These are phyloP conservation scores for Amoebophrya sp. DNA, from an alignment of 169 alveolate genomes.

Conservation along the genomic window DNA sequence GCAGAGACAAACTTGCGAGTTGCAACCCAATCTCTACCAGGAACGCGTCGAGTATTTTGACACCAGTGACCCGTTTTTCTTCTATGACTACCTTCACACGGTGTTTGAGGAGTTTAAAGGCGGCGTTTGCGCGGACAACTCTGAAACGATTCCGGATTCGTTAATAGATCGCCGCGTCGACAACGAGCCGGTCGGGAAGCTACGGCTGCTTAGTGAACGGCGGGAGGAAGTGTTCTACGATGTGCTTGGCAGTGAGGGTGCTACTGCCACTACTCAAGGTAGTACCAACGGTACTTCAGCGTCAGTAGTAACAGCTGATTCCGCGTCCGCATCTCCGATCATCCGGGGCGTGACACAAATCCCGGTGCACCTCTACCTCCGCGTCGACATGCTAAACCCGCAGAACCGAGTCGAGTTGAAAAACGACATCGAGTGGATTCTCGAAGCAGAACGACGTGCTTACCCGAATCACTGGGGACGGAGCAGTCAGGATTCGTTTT, in stretches of 20 bases:
- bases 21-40: neutral
- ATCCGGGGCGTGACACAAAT: neutral
- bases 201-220: neutral
- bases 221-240: neutral
- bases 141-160: neutral
- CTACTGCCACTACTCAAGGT: too few species aligned
- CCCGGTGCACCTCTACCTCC: neutral
- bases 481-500: neutral
- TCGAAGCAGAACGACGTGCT: neutral
- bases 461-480: neutral
- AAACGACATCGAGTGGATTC: neutral
- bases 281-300: too few species aligned
- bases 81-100: neutral
- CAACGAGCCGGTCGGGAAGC: neutral
- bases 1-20: neutral
- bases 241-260: too few species aligned
- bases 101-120: neutral
- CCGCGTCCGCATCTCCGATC: neutral
- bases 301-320: too few species aligned
- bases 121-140: neutral
- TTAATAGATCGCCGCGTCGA: neutral
- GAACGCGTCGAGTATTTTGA: neutral
- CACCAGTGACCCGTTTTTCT: too few species aligned
- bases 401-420: neutral
- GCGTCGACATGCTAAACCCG: neutral